Conservation (phyloP, 805 yeast genomes). For the Ascoidea asiatica region DNA sequence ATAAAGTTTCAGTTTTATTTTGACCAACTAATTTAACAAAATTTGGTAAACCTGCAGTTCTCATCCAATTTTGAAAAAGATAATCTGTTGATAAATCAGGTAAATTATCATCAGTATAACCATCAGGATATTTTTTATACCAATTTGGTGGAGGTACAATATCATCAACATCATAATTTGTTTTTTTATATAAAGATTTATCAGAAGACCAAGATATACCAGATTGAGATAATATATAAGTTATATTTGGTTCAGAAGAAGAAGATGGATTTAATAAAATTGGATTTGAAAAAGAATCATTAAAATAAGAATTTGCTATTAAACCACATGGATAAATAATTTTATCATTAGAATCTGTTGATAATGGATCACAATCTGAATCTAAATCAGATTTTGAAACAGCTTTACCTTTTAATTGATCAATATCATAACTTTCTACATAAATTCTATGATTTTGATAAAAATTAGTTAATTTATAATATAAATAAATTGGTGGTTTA, state of each 20-base stretch:
- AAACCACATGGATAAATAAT: constrained; percentile 66
- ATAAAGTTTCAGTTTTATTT: constrained; percentile 41
- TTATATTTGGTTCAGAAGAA: constrained; percentile 23
- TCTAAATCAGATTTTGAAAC: constrained; percentile 36
- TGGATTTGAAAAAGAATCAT: constrained; percentile 54
- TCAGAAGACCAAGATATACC: constrained; percentile 69
- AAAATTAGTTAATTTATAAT: constrained; percentile 81
- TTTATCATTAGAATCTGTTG: constrained; percentile 5
- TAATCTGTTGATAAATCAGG: constrained; percentile 60
- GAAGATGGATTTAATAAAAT: constrained; percentile 14
- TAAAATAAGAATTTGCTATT: constrained; percentile 69
- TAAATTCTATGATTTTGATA: constrained; percentile 93
- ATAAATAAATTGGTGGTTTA: constrained; percentile 58
- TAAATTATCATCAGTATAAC: constrained; percentile 54
- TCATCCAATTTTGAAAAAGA: constrained; percentile 77
- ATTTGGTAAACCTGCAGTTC: constrained; percentile 60
- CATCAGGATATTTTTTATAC: constrained; percentile 56
- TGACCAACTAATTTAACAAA: constrained; percentile 55
- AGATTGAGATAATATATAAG: constrained; percentile 30
- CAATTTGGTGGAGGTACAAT: constrained; percentile 81
- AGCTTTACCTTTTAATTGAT: constrained; percentile 71
- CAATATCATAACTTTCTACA: constrained; percentile 72
- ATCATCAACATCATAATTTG: constrained; percentile 42
- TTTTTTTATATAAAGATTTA: constrained; percentile 46
- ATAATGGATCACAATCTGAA: constrained; percentile 23